Evolutionary conservation across 208 protist species (phyloP).

Genomic region (Crithidia acanthocephali): DNA sequence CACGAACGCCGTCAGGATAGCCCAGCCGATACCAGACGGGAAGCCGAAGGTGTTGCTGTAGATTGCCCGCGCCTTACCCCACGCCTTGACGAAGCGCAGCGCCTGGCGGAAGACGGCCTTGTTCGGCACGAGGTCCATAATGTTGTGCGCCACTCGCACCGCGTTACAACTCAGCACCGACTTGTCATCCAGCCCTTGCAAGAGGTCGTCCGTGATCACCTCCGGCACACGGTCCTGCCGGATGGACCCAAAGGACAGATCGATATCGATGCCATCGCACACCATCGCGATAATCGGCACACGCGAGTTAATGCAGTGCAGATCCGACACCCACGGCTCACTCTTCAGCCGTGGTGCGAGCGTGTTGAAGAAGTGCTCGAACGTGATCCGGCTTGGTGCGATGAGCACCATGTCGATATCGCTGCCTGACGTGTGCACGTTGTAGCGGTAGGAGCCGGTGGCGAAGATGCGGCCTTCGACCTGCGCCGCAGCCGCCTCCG

Average conservation of each 20-base stretch:
- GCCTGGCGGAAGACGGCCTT: constrained; percentile 94
- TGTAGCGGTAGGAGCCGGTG: constrained; percentile 98
- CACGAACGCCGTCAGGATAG: constrained; percentile 96
- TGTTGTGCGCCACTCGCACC: constrained; percentile 96
- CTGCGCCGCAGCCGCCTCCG: constrained; percentile 80
- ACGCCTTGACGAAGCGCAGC: constrained; percentile 97
- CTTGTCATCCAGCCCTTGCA: constrained; percentile 95
- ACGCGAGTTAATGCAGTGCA: constrained; percentile 94
- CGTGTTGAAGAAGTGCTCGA: constrained; percentile 95
- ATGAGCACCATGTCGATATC: constrained; percentile 99
- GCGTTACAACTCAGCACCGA: constrained; percentile 96
- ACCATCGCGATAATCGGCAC: constrained; percentile 98
- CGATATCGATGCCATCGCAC: constrained; percentile 96
- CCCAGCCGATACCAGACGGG: constrained; percentile 97
- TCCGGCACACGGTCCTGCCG: constrained; percentile 88
- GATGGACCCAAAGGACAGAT: constrained; percentile 96
- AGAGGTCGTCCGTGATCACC: constrained; percentile 93
- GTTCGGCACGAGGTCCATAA: constrained; percentile 97
- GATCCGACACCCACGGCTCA: constrained; percentile 81
- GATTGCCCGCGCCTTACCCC: constrained; percentile 94
- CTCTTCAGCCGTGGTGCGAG: constrained; percentile 82
- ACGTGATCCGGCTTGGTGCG: constrained; percentile 91
- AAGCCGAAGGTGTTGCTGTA: constrained; percentile 98
- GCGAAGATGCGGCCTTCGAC: constrained; percentile 96
- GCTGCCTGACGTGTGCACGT: constrained; percentile 95